Evolutionary conservation across 1,284 basidiomycete species (phyloP), one percentile per base, ranked within the genome.

Genomic region (Cryptococcus jaspeensis): DNA sequence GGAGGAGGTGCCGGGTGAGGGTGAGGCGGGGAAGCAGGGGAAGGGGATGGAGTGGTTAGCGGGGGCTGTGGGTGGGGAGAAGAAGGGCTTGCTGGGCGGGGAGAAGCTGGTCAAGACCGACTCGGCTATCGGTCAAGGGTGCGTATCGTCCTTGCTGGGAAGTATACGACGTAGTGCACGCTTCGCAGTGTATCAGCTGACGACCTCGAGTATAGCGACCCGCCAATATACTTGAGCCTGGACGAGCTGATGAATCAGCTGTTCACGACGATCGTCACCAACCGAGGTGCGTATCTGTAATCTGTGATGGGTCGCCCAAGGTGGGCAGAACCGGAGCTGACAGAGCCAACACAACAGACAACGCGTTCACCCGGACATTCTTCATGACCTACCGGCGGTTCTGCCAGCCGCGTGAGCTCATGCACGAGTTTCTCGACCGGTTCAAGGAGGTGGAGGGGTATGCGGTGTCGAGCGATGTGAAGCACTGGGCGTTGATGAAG

Each of bases 311-410:
- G 13, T n/a, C 4, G 11, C n/a, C 4, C 28, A 11, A 18, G 22
- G 39, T 5, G 22, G 13, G 5, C 16, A 41, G 23, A n/a, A 49
- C 25, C 47, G 52, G n/a, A n/a, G 28, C 28, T 32, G 28, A 32
- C 28, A 32, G 28, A 32, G 58, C 22, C 50, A 28, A 16, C 22
- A 12, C 3, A 23, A 45, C 50, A 72, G 76, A 77, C 49, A 67
- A 69, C 8, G 46, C 55, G 11, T 75, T 77, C 46, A 62, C 75
- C 12, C 60, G 62, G 18, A 58, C 71, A 8, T 79, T 79, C 57
- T 72, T 76, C 59, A 56, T 74, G 56, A 72, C 69, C 0, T 79
- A 74, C 55, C 71, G 77, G 1, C 69, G 77, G 0, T 79, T 78
- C 50, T 71, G 67, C 22, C 55, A 60, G 5, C 73, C 77, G 2